Conservation (phyloP, 2,329 filamentous ascomycete genomes). For the Talaromyces sp. region DNA sequence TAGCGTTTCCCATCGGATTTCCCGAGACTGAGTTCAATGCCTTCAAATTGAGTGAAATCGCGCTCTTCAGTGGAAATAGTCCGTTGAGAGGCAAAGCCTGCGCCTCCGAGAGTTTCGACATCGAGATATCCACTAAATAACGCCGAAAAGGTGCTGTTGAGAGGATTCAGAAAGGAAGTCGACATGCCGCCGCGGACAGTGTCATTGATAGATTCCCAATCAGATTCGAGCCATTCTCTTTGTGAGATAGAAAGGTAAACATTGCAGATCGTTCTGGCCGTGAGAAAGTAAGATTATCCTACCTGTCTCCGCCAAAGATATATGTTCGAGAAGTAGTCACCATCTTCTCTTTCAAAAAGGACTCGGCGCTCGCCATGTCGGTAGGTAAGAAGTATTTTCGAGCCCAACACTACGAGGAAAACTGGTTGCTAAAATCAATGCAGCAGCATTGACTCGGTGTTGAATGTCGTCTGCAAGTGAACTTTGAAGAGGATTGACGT, state of each 20-base stretch:
- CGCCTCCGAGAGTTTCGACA: slow-evolving; percentile 69
- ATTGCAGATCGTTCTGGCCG: neutral
- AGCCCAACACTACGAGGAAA: neutral
- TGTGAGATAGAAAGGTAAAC: neutral
- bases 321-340: neutral
- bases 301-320: slow-evolving; percentile 10
- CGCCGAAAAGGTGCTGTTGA: slow-evolving; percentile 35
- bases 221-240: slow-evolving; percentile 17
- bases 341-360: neutral
- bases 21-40: slow-evolving; percentile 53
- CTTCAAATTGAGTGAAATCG: slow-evolving; percentile 60
- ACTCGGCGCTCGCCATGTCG: neutral
- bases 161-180: slow-evolving; percentile 45
- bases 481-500: neutral
- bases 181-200: slow-evolving; percentile 71
- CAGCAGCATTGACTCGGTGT: neutral
- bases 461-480: neutral
- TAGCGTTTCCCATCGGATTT: slow-evolving; percentile 61
- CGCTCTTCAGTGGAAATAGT: slow-evolving; percentile 44
- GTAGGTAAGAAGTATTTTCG: neutral
- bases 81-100: slow-evolving; percentile 76
- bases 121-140: slow-evolving; percentile 67
- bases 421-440: neutral
- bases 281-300: neutral
- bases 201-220: slow-evolving; percentile 71